phyloP scores from a whole-genome alignment of 1,284 basidiomycete genomes.

The Phlebopus sp. region DNA sequence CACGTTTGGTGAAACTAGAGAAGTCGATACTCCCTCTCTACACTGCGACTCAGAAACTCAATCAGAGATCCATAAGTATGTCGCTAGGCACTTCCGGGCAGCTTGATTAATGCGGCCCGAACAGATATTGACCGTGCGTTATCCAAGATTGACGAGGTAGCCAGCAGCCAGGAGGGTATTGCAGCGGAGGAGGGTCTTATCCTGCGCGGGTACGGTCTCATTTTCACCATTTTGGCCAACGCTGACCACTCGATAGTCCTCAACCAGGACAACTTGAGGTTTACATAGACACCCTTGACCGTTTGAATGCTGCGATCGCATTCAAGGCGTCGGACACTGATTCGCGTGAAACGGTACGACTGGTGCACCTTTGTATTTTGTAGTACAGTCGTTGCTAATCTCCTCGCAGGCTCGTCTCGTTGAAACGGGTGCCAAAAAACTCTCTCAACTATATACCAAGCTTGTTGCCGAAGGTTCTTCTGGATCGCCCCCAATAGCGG shows the following conservation, averaged over 20 bases:
- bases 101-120: constrained; percentile 6
- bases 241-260: constrained; percentile 43
- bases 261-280: constrained; percentile 59
- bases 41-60: constrained; percentile 70
- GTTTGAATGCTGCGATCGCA: constrained; percentile 73
- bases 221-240: not conserved
- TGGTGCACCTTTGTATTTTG: not conserved
- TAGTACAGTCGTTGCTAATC: no score
- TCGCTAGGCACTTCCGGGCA: constrained; percentile 6
- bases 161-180: constrained; percentile 71
- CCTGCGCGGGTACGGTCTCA: constrained; percentile 57
- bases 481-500: constrained; percentile 57
- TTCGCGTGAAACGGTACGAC: constrained; percentile 52
- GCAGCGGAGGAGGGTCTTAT: constrained; percentile 75
- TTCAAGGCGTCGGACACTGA: constrained; percentile 66
- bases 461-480: constrained; percentile 78
- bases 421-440: constrained; percentile 77
- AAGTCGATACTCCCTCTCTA: constrained; percentile 79
- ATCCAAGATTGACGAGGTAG: constrained; percentile 72
- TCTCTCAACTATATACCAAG: constrained; percentile 75
- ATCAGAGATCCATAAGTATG: constrained; percentile 65
- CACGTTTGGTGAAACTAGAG: constrained; percentile 71
- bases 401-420: constrained; percentile 73
- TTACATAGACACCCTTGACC: constrained; percentile 70
- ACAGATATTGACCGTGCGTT: constrained; percentile 77